A percentile compares a stretch with the other conserved stretches of the same genome.
These are phyloP conservation scores for Cudoniella acicularis DNA, from an alignment of 495 filamentous ascomycete species.

Conservation along the genomic window DNA sequence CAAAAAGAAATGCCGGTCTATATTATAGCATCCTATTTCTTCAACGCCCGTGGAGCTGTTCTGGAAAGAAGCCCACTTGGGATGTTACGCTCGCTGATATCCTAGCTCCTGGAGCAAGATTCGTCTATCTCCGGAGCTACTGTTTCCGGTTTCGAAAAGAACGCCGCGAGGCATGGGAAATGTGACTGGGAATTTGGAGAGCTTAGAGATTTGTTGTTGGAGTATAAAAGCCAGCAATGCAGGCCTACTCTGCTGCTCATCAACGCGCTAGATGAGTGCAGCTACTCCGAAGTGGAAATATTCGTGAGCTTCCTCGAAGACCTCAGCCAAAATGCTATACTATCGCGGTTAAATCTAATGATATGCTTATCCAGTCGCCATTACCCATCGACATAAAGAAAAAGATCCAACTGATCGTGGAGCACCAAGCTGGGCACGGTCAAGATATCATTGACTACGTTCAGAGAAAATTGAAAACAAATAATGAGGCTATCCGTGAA, in stretches of 20 bases:
- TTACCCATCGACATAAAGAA: constrained; percentile 28
- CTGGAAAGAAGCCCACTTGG: constrained; percentile 34
- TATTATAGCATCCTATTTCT: constrained; percentile 33
- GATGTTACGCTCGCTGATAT: constrained; percentile 32
- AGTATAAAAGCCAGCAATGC: not conserved
- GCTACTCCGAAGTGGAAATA: constrained; percentile 22
- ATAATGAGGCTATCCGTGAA: not conserved
- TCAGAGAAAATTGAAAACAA: not conserved
- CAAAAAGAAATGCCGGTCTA: not conserved
- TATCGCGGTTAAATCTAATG: not conserved
- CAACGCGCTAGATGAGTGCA: constrained; percentile 43
- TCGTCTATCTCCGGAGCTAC: constrained; percentile 1
- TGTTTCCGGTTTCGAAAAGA: constrained; percentile 14
- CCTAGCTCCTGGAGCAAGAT: constrained; percentile 28
- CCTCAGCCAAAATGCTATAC: not conserved
- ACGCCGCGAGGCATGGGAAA: constrained; percentile 11
- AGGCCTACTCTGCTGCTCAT: constrained; percentile 33
- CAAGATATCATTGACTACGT: constrained; percentile 29
- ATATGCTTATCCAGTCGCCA: constrained; percentile 38
- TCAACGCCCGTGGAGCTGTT: constrained; percentile 31
- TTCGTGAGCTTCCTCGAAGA: constrained; percentile 20
- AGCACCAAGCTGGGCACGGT: constrained; percentile 22
- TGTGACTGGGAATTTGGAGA: constrained; percentile 22
- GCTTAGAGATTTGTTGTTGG: not conserved
- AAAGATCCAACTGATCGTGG: constrained; percentile 21